Conservation (phyloP, 1,284 basidiomycete species). For the Marasmius sp. region DNA sequence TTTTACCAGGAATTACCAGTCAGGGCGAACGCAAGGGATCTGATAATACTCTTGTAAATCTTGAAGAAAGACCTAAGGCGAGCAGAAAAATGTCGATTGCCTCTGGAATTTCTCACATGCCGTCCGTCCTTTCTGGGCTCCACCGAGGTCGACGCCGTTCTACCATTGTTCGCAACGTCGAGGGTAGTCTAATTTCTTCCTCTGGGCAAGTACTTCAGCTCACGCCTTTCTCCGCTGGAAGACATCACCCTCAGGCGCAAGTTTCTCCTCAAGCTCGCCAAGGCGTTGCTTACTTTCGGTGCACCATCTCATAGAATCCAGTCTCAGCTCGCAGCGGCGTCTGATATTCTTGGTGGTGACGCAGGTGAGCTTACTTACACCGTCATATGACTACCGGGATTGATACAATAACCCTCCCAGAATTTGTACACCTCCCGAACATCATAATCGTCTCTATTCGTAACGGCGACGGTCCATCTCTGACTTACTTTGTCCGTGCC, state of each 20-base stretch:
- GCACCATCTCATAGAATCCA: conserved; percentile 88
- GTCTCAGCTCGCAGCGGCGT: conserved; percentile 65
- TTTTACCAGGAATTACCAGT: not conserved
- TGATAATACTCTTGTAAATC: conserved; percentile 4
- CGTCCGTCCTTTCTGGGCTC: conserved; percentile 10
- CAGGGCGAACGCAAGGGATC: not conserved
- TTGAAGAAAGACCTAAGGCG: not conserved
- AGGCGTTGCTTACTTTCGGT: conserved; percentile 78
- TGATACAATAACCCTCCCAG: conserved; percentile 33
- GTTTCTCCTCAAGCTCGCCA: conserved; percentile 80
- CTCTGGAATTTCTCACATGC: conserved; percentile 6
- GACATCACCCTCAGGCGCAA: conserved; percentile 64
- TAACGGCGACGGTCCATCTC: conserved; percentile 56
- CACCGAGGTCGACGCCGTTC: conserved; percentile 24
- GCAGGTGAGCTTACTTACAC: conserved; percentile 30
- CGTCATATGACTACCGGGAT: not conserved
- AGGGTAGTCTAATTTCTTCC: conserved; percentile 26
- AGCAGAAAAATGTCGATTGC: conserved; percentile 8
- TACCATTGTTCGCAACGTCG: conserved; percentile 32
- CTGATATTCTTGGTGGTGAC: conserved; percentile 42
- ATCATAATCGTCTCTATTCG: conserved; percentile 79
- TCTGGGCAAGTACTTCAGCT: not conserved
- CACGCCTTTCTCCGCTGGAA: conserved; percentile 23
- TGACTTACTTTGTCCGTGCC: conserved; percentile 79
- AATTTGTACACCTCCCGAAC: conserved; percentile 81